phyloP scores from a whole-genome alignment of 139 green algal species.

The Marvania coccoides region DNA sequence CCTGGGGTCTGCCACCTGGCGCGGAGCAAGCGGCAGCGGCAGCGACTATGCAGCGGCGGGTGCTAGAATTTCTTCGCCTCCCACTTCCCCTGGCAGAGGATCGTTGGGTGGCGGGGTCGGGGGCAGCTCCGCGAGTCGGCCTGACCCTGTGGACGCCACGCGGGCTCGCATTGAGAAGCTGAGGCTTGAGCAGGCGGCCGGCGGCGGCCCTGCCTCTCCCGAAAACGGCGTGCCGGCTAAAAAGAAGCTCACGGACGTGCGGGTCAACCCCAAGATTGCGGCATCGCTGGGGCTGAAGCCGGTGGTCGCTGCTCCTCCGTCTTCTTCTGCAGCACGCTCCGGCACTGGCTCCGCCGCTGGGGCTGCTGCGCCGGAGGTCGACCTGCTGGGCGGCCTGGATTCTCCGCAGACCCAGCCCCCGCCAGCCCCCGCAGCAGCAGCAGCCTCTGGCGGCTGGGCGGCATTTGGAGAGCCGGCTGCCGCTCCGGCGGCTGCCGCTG shows the following conservation, averaged over 20 bases:
- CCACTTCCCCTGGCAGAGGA: no score
- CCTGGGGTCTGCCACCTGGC: neutral
- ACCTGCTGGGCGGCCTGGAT: neutral
- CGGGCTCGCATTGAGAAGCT: conserved; percentile 61
- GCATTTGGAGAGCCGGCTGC: neutral
- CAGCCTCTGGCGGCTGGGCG: conserved; percentile 6
- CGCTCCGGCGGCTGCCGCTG: neutral
- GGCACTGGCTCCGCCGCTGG: neutral
- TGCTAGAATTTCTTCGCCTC: no score
- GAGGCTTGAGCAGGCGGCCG: conserved; percentile 21
- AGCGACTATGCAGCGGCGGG: neutral
- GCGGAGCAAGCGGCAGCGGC: neutral
- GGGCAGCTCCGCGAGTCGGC: neutral
- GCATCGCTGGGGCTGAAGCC: conserved; percentile 48
- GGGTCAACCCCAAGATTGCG: conserved; percentile 66
- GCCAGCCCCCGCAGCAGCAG: neutral
- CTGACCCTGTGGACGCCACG: conserved; percentile 58
- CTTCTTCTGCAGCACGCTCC: neutral
- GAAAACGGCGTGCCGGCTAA: conserved; percentile 8
- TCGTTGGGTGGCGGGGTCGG: neutral
- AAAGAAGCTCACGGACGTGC: conserved; percentile 71
- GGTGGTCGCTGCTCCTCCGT: neutral
- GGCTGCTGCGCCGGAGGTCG: neutral
- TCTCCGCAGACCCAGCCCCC: neutral
- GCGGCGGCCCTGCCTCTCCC: neutral